Evolutionary conservation across 1,284 basidiomycete genomes (phyloP).

Genomic region (Rhizoctonia solani): DNA sequence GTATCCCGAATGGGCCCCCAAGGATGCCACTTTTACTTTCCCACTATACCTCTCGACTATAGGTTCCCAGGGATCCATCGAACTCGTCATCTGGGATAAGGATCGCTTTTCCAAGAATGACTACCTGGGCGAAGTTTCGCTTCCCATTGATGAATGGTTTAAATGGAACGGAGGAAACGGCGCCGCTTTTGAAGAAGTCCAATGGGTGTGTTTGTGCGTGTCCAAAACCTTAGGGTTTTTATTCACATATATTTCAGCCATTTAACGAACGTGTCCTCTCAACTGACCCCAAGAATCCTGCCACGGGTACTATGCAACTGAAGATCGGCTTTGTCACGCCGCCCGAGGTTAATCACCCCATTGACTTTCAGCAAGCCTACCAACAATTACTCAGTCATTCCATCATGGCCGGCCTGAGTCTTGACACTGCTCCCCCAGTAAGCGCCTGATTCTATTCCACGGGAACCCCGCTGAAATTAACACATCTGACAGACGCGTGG

Average conservation of each 20-base stretch:
- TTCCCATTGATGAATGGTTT: conserved; percentile 85
- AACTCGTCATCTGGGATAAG: conserved; percentile 93
- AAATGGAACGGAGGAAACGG: conserved; percentile 46
- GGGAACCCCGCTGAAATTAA: conserved; percentile 16
- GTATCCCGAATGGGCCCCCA: conserved; percentile 72
- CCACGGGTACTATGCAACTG: conserved; percentile 67
- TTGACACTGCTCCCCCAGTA: conserved; percentile 81
- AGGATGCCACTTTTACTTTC: conserved; percentile 85
- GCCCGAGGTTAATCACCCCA: conserved; percentile 40
- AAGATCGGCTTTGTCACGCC: conserved; percentile 76
- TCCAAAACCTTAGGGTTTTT: not conserved
- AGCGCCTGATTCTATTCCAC: conserved; percentile 42
- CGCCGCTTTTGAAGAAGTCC: conserved; percentile 40
- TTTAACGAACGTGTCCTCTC: conserved; percentile 64
- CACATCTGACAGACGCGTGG: conserved; percentile 71
- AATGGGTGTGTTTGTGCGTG: conserved; percentile 42
- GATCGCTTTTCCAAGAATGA: conserved; percentile 81
- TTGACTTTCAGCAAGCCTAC: conserved; percentile 63
- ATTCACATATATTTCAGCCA: conserved; percentile 49
- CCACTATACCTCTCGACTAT: conserved; percentile 77
- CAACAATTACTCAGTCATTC: conserved; percentile 66
- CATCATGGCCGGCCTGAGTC: conserved; percentile 54
- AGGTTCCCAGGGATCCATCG: conserved; percentile 74
- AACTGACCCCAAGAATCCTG: conserved; percentile 61
- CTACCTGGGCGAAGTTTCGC: conserved; percentile 86